Evolutionary conservation across 495 filamentous ascomycete genomes (phyloP).

Genomic region (Amniculicola lignicola): DNA sequence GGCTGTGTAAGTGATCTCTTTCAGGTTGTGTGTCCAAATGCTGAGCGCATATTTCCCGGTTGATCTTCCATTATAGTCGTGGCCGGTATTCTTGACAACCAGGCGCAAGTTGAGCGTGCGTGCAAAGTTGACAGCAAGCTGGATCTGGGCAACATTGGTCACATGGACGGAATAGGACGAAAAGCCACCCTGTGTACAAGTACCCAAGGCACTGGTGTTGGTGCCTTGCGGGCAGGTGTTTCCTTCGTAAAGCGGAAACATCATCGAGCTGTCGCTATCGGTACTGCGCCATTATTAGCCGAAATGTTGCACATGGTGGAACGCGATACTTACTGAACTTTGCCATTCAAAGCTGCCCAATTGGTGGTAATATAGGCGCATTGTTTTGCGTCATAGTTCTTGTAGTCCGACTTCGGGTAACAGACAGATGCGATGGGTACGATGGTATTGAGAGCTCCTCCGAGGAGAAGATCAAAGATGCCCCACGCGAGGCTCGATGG

Average conservation of each 20-base stretch:
- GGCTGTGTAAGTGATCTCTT: conserved; percentile 10
- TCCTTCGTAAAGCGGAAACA: conserved; percentile 20
- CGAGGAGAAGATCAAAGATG: conserved; percentile 18
- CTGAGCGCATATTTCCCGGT: conserved; percentile 22
- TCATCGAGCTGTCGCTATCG: conserved; percentile 8
- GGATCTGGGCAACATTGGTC: conserved; percentile 25
- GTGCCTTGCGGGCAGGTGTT: conserved; percentile 9
- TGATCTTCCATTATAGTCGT: conserved; percentile 36
- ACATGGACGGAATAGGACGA: conserved; percentile 38
- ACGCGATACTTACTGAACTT: conserved; percentile 1
- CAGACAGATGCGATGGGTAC: conserved; percentile 18
- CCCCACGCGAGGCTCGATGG: conserved; percentile 13
- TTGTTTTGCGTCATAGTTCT: conserved; percentile 13
- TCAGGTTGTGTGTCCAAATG: conserved; percentile 29
- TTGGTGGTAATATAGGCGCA: conserved; percentile 12
- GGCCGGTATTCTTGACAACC: conserved; percentile 36
- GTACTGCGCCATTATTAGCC: too few species aligned
- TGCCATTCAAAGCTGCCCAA: conserved; percentile 9
- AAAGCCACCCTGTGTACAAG: conserved; percentile 58
- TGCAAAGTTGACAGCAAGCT: conserved; percentile 29
- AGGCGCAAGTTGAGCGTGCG: conserved; percentile 27
- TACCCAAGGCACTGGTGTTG: background rate
- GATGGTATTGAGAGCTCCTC: conserved; percentile 5
- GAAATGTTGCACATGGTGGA: too few species aligned
- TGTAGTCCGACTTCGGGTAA: conserved; percentile 17